Evolutionary conservation across 2,329 filamentous ascomycete species (phyloP), one percentile per base, ranked within the genome.

Genomic region (Diaporthe aspalathi): DNA sequence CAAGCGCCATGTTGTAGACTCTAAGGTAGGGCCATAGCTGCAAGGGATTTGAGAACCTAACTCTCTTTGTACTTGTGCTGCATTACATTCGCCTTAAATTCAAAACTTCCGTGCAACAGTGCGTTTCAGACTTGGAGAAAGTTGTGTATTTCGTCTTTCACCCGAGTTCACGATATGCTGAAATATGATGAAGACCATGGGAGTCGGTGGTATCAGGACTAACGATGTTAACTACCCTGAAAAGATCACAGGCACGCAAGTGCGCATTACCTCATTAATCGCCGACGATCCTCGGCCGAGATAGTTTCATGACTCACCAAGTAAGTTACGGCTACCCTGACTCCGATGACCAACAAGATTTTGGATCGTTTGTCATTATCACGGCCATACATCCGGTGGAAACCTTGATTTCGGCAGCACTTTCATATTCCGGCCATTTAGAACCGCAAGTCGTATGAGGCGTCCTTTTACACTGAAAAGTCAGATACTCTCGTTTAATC

Each of bases 251-350:
- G 22, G 5, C 8, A 32, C 53, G 9, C 53, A 56, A 56, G 40
- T 11, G 57, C 5, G 57, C 53, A 22, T 8, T 8, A 45, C 22
- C 16, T 24, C 8, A 17, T 32, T n/a, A 32, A 32, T 32, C 27
- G 22, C 57, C 43, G 43, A 47, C 27, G 22, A 29, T 1, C n/a
- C 40, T 22, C 27, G 43, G 43, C 17, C 27, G 40, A 24, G 57
- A 35, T n/a, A 49, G 54, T 27, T 11, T 20, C n/a, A 63, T 63
- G 60, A 63, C 27, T 63, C 60, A 63, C 45, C 49, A 7, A 1
- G 14, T 49, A 12, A 35, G n/a, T 9, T 35, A 35, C 2, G 14
- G 20, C 17, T 32, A 4, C 35, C 45, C 5, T 22, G 32, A 32
- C 27, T n/a, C 57, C 20, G 17, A 47, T 16, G 17, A 17, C 22